Evolutionary conservation across 2,329 filamentous ascomycete species (phyloP), one percentile per base, ranked within the genome.

Genomic region (Davidsoniella virescens): DNA sequence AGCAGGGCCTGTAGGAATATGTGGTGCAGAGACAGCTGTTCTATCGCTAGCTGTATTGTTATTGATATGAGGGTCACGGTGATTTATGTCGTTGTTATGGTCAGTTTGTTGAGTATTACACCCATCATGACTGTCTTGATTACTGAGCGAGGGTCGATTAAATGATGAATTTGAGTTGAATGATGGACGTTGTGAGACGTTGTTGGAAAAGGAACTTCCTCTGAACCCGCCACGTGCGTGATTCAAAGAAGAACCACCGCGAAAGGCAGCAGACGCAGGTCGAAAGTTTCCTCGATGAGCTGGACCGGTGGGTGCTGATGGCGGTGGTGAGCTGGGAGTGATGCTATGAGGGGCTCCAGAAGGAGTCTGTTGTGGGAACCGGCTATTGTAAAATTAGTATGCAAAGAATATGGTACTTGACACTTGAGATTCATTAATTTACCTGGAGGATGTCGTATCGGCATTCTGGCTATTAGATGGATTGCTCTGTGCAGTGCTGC

Each of bases 1-100:
- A 14, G 48, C 62, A 3, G 67, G 65, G 33, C 71, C 71, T 2
- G 70, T 68, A 17, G 73, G 69, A 10, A 33, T 33, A 33, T 33
- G 29, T 9, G 9, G 29, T 2, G 29, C 29, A 33, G 29, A 33
- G 10, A 10, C 29, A 2, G 29, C 12, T 33, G 29, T 6, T 33
- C 29, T 33, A 33, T 33, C 2, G 72, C 44, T 40, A 23, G 8
- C 16, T 12, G 47, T 38, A 12, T 46, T 14, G 23, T 16, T n/a
- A 16, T 50, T 42, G 20, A 17, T 10, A 8, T n/a, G 37, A 4
- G 41, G 6, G 10, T 44, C 29, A 20, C 36, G n/a, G 36, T 44
- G n/a, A 25, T 20, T 20, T 16, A 14, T 26, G 18, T 29, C 40
- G 5, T 14, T 23, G n/a, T 50, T 37, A 25, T 39, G 36, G 16